Evolutionary conservation across 2,329 filamentous ascomycete genomes (phyloP).

Genomic region (Fonsecaea monophora): DNA sequence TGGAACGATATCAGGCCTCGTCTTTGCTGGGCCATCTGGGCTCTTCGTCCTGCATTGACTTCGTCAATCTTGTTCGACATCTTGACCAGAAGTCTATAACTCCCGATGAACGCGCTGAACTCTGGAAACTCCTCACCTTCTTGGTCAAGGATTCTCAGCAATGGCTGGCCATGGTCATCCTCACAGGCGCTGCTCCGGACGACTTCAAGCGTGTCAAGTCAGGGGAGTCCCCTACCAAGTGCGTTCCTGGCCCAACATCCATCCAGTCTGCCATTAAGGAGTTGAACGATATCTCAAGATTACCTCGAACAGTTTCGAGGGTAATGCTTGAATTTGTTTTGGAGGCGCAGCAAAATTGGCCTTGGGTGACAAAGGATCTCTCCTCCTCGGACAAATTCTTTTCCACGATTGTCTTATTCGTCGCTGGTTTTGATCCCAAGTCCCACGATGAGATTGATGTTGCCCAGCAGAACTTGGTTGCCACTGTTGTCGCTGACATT

Average conservation of each 20-base stretch:
- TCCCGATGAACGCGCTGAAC: slow-evolving; percentile 54
- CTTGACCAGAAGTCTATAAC: slow-evolving; percentile 66
- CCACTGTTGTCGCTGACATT: slow-evolving; percentile 83
- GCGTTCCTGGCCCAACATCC: slow-evolving; percentile 66
- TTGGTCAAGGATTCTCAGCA: slow-evolving; percentile 90
- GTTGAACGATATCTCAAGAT: slow-evolving; percentile 68
- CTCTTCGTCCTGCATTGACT: slow-evolving; percentile 79
- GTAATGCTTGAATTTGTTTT: slow-evolving; percentile 86
- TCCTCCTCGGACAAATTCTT: slow-evolving; percentile 77
- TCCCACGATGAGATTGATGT: slow-evolving; percentile 54
- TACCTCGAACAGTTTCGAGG: slow-evolving; percentile 71
- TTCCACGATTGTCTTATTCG: slow-evolving; percentile 72
- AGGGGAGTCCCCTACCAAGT: slow-evolving; percentile 48
- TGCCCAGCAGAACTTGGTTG: slow-evolving; percentile 72
- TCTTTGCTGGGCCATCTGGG: slow-evolving; percentile 83
- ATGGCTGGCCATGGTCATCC: slow-evolving; percentile 91
- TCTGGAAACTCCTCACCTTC: slow-evolving; percentile 86
- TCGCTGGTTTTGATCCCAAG: slow-evolving; percentile 65
- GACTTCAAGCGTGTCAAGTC: slow-evolving; percentile 66
- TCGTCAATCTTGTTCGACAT: slow-evolving; percentile 77
- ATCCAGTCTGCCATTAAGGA: slow-evolving; percentile 75
- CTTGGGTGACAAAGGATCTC: slow-evolving; percentile 85
- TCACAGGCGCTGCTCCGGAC: slow-evolving; percentile 85
- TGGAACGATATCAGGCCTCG: slow-evolving; percentile 29
- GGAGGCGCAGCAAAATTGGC: slow-evolving; percentile 91